Evolutionary conservation across 495 filamentous ascomycete genomes (phyloP).

Genomic region (Terfezia boudieri): DNA sequence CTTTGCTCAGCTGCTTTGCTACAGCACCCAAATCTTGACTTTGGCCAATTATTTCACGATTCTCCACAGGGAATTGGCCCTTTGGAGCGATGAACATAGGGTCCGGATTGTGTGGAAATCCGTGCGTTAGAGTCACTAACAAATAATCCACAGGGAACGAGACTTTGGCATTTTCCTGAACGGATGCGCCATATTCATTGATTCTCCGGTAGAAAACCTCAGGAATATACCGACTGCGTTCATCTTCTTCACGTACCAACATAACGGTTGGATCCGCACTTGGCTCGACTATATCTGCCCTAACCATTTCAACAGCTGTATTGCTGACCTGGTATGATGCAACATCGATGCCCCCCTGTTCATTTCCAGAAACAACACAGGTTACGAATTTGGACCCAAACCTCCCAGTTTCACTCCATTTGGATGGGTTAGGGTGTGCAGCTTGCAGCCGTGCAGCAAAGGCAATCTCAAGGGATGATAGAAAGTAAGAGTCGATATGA

Average conservation of each 20-base stretch:
- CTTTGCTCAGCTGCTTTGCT: conserved; percentile 30
- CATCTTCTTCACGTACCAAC: conserved; percentile 83
- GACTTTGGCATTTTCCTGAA: conserved; percentile 93
- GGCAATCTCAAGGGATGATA: conserved; percentile 76
- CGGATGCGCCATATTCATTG: conserved; percentile 89
- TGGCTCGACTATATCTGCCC: conserved; percentile 84
- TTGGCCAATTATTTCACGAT: conserved; percentile 64
- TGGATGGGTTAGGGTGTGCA: conserved; percentile 68
- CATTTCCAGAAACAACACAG: conserved; percentile 80
- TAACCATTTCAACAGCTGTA: conserved; percentile 86
- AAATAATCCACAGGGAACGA: conserved; percentile 92
- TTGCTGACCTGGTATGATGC: conserved; percentile 89
- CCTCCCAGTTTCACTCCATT: conserved; percentile 86
- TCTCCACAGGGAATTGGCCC: conserved; percentile 65
- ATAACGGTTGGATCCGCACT: conserved; percentile 82
- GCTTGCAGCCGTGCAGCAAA: conserved; percentile 79
- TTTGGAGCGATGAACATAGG: conserved; percentile 39
- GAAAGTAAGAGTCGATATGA: conserved; percentile 83
- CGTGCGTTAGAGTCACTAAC: conserved; percentile 85
- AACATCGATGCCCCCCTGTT: conserved; percentile 66
- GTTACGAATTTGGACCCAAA: conserved; percentile 97
- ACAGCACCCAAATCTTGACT: conserved; percentile 50
- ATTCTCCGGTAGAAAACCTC: conserved; percentile 92
- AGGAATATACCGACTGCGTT: conserved; percentile 72
- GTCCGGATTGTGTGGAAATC: conserved; percentile 61